Conservation (phyloP, 768 basidiomycete species). For the Boletus patriciae region DNA sequence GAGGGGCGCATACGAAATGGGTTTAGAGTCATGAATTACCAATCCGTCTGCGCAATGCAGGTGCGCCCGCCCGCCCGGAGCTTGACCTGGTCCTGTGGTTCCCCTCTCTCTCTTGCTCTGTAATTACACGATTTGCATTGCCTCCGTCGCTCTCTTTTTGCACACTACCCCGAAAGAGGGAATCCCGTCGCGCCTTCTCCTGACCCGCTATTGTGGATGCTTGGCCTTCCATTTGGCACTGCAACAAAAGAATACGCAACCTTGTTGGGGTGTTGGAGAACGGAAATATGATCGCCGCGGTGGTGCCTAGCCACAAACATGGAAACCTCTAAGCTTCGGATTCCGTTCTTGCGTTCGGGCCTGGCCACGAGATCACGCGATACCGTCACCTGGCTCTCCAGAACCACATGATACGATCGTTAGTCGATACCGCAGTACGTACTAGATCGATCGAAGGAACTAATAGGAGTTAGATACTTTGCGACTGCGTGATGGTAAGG, state of each 20-base stretch:
- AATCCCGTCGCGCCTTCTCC: constrained; percentile 11
- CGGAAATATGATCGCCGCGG: constrained; percentile 17
- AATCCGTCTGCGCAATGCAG: constrained; percentile 1
- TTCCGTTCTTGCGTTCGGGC: not conserved
- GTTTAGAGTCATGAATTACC: constrained; percentile 13
- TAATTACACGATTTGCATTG: constrained; percentile 3
- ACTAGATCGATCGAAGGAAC: constrained; percentile 2
- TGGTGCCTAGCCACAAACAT: not conserved
- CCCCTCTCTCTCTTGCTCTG: not conserved
- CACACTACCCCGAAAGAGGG: not conserved
- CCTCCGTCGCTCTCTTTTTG: not conserved
- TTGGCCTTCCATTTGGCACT: constrained; percentile 15
- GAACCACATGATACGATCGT: constrained; percentile 6
- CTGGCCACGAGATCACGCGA: constrained; percentile 6
- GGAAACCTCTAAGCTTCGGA: constrained; percentile 6
- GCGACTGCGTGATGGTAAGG: not conserved
- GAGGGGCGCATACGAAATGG: not conserved
- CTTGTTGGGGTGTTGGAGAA: constrained; percentile 1
- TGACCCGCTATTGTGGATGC: constrained; percentile 5
- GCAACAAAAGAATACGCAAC: constrained; percentile 7
- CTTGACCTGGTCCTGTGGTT: not conserved
- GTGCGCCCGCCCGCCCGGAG: not conserved
- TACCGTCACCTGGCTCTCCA: not conserved
- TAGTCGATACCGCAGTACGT: not conserved
- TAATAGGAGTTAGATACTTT: constrained; percentile 7